Evolutionary conservation across 1,139 yeast species (phyloP), one percentile per base, ranked within the genome.

Genomic region (Taphrina sp.): DNA sequence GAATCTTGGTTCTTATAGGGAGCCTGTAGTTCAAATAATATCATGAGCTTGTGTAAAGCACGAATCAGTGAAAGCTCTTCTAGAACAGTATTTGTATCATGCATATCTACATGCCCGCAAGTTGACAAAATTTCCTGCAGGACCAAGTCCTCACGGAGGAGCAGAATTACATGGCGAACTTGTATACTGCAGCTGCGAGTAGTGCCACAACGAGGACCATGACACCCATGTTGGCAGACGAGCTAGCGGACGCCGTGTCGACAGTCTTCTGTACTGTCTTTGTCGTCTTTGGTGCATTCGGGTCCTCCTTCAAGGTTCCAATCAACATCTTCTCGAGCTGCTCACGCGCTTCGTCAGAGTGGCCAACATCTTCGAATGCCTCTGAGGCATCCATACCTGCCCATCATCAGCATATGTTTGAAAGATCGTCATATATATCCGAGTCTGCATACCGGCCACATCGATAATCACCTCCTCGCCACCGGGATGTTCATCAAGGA

Each of bases 401-500:
- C 35, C 22, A n/a, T n/a, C n/a, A n/a, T n/a, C n/a, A n/a, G n/a
- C n/a, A n/a, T n/a, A 16, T 33, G 7, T 19, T 33, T 12, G 37
- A 16, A 5, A 33, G 37, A 24, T 8, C 10, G 20, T 23, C 20
- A 14, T 2, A 2, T 24, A 3, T 16, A 36, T 4, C 26, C 33
- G n/a, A n/a, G n/a, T n/a, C n/a, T n/a, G 16, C 55, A 34, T 26
- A 58, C 98, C 98, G 59, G 92, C 97, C 65, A 82, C 80, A 68
- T 94, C 98, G 57, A 85, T 73, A 64, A 92, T 78, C 51, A 92
- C 96, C 72, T 94, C 98, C 72, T 89, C 97, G 68, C 99, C 99
- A 75, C 99, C 99, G 61, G 95, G 95, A 74, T 92, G 99, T 75
- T 92, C 97, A 67, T 90, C 96, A 60, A 90, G 72, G 72, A 90